These are phyloP conservation scores for Ascodesmis nigricans DNA, from an alignment of 495 filamentous ascomycete species.

Conservation along the genomic window DNA sequence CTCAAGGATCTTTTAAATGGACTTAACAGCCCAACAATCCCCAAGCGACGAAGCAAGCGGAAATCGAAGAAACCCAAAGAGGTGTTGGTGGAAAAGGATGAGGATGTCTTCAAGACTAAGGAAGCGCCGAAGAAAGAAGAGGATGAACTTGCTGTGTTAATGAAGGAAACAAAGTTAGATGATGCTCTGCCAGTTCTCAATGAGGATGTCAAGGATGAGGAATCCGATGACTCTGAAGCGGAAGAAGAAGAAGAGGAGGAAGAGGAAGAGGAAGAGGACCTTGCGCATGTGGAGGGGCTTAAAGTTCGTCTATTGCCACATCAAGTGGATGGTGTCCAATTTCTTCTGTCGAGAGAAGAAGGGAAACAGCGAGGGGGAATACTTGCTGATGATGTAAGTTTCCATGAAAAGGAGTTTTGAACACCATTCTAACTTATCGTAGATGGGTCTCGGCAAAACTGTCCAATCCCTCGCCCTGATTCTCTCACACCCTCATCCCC, in stretches of 20 bases:
- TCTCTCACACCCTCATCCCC: constrained; percentile 55
- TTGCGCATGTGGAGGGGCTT: constrained; percentile 57
- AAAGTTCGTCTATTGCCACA: constrained; percentile 75
- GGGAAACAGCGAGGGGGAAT: constrained; percentile 61
- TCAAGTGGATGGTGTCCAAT: constrained; percentile 74
- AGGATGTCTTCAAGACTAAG: constrained; percentile 32
- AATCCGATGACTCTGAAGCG: constrained; percentile 11
- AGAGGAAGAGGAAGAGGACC: constrained; percentile 43
- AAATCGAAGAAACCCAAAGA: constrained; percentile 20
- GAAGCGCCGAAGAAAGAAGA: constrained; percentile 48
- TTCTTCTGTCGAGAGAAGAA: constrained; percentile 80
- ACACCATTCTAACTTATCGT: constrained; percentile 5
- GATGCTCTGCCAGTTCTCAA: background rate
- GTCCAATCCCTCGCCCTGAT: constrained; percentile 65
- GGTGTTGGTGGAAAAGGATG: constrained; percentile 23
- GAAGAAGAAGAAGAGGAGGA: constrained; percentile 26
- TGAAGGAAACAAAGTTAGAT: constrained; percentile 22
- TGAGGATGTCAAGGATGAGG: constrained; percentile 3
- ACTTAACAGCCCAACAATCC: too few species aligned
- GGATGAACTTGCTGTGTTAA: constrained; percentile 60
- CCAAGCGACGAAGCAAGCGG: too few species aligned
- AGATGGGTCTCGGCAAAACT: constrained; percentile 69
- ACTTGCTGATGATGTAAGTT: constrained; percentile 47
- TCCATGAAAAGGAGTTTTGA: background rate
- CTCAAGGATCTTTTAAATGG: too few species aligned